A percentile compares a stretch with the other conserved stretches of the same genome.
Evolutionary conservation across 257 asterid genomes (phyloP).

Genomic region (Catharanthus roseus): DNA sequence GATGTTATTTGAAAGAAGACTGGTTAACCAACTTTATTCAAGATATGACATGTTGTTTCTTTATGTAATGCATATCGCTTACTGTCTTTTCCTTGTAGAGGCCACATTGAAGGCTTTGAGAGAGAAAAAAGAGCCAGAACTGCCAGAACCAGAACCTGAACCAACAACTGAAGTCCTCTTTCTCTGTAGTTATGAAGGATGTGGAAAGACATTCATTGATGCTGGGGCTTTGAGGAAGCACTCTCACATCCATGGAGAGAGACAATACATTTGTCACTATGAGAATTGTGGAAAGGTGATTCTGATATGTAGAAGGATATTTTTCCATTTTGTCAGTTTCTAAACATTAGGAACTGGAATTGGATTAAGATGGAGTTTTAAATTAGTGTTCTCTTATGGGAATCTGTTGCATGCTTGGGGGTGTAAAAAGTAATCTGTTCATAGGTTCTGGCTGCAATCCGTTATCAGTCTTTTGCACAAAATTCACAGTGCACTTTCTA

Average conservation of each 20-base stretch:
- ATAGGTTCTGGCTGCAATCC: neutral
- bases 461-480: neutral
- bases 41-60: neutral
- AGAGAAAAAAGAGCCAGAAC: conserved; percentile 62
- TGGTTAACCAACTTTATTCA: neutral
- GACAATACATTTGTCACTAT: conserved; percentile 88
- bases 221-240: conserved; percentile 97
- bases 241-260: conserved; percentile 97
- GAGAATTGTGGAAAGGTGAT: conserved; percentile 76
- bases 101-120: conserved; percentile 55
- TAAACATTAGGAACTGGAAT: neutral
- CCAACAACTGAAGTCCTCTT: conserved; percentile 95
- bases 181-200: conserved; percentile 93
- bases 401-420: neutral
- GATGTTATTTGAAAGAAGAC: neutral
- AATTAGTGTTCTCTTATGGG: neutral
- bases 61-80: neutral
- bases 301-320: neutral
- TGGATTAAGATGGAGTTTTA: neutral
- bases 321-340: neutral
- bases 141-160: conserved; percentile 81
- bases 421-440: neutral
- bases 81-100: conserved; percentile 36
- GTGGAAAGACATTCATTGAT: conserved; percentile 97
- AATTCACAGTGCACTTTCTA: too few relatives aligned